Base-by-base conservation (phyloP, 305 asterid species). In the Fraxinus sp. region DNA sequence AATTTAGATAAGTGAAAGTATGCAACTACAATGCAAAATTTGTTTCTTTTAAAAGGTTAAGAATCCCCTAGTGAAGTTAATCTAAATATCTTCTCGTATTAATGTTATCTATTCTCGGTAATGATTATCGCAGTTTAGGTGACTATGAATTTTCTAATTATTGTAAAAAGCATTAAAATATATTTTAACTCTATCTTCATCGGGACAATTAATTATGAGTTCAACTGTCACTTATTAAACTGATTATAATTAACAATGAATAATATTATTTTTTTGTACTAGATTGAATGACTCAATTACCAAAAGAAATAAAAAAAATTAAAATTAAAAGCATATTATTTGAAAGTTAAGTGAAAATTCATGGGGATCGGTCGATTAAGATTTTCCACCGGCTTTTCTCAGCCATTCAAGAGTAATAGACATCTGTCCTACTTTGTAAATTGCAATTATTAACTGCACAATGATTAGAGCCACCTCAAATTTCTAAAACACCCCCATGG, bases 401-500 rank as follows among this genome's bases (percentile, higher is more conserved):
- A 39, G 46, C 8, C 46, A 7, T 39, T 39, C 46, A 4, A 7
- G 13, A 0, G 2, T 4, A 55, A 81, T 36, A 24, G 62, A 75
- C 84, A 81, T 82, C 84, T 62, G 81, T 39, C 77, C 80, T 75
- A 72, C 64, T 41, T 41, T 41, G 52, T 41, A 41, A 41, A 3
- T 46, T 14, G 3, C 22, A 8, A 57, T 18, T 1, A 57, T 57
- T n/a, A 57, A n/a, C 10, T 2, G 36, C 22, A 80, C 84, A 80
- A 80, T 76, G 82, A 84, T 84, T 77, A 6, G 84, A 13, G 7
- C 5, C 46, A 39, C 3, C 10, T 37, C 9, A 77, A 55, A 36
- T 84, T 4, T 77, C 87, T 57, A 84, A 36, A 81, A 71, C 14
- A n/a, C 84, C 87, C 84, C 68, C 11, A 11, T 41, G 5, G 36